These are phyloP conservation scores for Comarum palustre DNA, from an alignment of 306 rosid genomes.

Conservation along the genomic window DNA sequence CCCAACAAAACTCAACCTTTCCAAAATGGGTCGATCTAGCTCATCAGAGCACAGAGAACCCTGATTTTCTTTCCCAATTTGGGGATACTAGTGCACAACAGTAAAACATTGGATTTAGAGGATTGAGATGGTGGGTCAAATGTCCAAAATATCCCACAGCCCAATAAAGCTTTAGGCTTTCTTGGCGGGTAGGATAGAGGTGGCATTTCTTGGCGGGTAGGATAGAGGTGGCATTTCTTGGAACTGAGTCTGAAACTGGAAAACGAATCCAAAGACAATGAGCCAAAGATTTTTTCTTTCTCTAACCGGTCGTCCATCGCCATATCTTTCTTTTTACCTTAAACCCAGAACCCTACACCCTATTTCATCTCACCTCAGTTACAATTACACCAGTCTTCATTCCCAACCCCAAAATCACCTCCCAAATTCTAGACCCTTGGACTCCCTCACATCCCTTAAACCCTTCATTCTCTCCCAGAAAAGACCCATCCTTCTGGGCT, in stretches of 20 bases:
- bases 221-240: background rate
- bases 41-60: background rate
- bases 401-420: constrained; percentile 11
- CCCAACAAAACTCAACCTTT: background rate
- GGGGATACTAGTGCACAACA: background rate
- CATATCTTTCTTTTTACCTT: constrained; percentile 8
- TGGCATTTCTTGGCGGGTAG: background rate
- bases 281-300: constrained; percentile 20
- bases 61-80: background rate
- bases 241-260: background rate
- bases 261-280: background rate
- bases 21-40: background rate
- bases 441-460: constrained; percentile 39
- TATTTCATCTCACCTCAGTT: constrained; percentile 11
- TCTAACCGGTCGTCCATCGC: constrained; percentile 17
- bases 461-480: constrained; percentile 49
- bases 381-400: constrained; percentile 21
- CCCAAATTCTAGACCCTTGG: constrained; percentile 30
- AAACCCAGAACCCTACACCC: constrained; percentile 15
- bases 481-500: constrained; percentile 51
- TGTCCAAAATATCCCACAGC: background rate
- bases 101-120: background rate
- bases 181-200: background rate
- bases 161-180: background rate
- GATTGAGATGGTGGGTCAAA: background rate